Percentiles rank a stretch among this genome's conserved stretches.
Conservation (phyloP, 805 yeast genomes). For the Torulaspora quercuum region DNA sequence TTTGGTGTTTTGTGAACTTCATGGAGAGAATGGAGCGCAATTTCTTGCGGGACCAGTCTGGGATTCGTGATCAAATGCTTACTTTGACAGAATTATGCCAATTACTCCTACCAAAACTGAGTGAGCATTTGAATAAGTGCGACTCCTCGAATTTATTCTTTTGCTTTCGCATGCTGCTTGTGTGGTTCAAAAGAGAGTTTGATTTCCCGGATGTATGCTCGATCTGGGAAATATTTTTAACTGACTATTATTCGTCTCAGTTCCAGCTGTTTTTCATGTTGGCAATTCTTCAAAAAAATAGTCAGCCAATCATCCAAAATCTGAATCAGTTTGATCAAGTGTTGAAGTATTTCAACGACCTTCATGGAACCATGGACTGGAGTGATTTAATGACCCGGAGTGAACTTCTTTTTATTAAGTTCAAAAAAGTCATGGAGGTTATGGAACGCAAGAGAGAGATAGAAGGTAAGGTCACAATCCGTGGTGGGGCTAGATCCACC, state of each 20-base stretch:
- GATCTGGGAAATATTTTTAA: constrained; percentile 93
- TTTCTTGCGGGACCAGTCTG: constrained; percentile 85
- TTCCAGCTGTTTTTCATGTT: constrained; percentile 83
- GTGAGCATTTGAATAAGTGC: constrained; percentile 77
- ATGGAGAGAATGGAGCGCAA: constrained; percentile 97
- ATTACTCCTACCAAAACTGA: constrained; percentile 82
- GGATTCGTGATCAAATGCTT: constrained; percentile 85
- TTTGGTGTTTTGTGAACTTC: constrained; percentile 83
- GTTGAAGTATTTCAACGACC: constrained; percentile 86
- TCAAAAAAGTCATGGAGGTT: constrained; percentile 72
- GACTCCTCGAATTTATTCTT: constrained; percentile 89
- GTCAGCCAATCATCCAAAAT: constrained; percentile 70
- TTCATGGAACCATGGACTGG: constrained; percentile 70
- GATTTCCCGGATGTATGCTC: constrained; percentile 68
- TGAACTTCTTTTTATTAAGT: constrained; percentile 76
- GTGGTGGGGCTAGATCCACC: constrained; percentile 6
- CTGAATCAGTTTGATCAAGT: constrained; percentile 84
- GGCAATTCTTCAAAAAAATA: constrained; percentile 85
- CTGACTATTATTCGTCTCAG: constrained; percentile 82
- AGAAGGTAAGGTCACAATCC: constrained; percentile 7
- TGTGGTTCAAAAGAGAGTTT: constrained; percentile 93
- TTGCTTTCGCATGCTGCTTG: constrained; percentile 90
- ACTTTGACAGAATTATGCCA: constrained; percentile 82
- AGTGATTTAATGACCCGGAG: constrained; percentile 78
- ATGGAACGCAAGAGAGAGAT: constrained; percentile 54